Evolutionary conservation across 1,139 yeast species (phyloP).

Genomic region (Protomyces macrosporus): DNA sequence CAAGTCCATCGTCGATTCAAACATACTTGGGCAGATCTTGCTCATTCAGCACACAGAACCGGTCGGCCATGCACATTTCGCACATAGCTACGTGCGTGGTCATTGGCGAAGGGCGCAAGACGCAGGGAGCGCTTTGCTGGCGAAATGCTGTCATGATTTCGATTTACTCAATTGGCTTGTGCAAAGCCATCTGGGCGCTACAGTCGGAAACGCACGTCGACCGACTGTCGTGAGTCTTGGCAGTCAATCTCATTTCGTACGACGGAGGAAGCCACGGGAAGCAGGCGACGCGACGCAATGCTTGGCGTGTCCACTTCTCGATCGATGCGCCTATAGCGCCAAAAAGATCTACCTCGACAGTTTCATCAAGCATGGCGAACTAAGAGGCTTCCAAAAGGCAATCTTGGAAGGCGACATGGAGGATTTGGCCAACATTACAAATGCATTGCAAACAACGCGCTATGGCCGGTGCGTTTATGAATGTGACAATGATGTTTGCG

Average conservation of each 20-base stretch:
- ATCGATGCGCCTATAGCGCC: not conserved
- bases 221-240: not conserved
- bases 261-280: not conserved
- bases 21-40: constrained; percentile 35
- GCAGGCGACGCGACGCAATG: not conserved
- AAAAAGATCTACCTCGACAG: not conserved
- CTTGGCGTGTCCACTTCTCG: not conserved
- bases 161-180: constrained; percentile 35
- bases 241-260: not conserved
- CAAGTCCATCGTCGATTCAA: constrained; percentile 33
- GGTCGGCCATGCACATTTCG: constrained; percentile 37
- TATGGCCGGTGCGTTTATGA: not conserved
- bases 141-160: constrained; percentile 37
- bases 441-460: not conserved
- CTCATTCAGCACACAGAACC: constrained; percentile 37
- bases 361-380: not conserved
- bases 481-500: not conserved
- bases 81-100: constrained; percentile 38
- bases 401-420: not conserved
- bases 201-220: not conserved
- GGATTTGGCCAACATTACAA: not conserved
- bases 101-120: constrained; percentile 34
- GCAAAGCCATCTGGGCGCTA: not conserved
- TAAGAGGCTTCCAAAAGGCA: not conserved
- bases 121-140: constrained; percentile 36